Evolutionary conservation across 2,329 filamentous ascomycete genomes (phyloP).

Genomic region (Cytospora piceicola): DNA sequence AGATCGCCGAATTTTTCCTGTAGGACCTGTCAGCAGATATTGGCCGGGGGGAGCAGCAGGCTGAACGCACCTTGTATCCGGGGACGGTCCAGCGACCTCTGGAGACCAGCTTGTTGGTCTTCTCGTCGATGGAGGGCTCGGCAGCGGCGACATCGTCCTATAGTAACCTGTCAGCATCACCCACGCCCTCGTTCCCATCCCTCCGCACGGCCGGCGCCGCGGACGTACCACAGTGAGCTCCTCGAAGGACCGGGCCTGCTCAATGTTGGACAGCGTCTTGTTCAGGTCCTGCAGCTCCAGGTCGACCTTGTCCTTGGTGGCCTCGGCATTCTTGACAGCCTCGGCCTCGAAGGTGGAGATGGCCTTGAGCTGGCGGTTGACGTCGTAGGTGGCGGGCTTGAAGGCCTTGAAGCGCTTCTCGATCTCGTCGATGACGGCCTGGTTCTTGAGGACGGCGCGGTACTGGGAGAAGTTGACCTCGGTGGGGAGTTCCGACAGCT

Average conservation of each 20-base stretch:
- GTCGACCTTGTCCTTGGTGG: slow-evolving; percentile 95
- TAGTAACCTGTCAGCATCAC: slow-evolving; percentile 38
- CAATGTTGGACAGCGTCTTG: slow-evolving; percentile 96
- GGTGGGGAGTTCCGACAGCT: slow-evolving; percentile 82
- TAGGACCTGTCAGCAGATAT: slow-evolving; percentile 49
- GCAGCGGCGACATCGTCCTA: slow-evolving; percentile 94
- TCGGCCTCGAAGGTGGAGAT: slow-evolving; percentile 98
- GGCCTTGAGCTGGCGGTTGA: slow-evolving; percentile 91
- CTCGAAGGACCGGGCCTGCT: slow-evolving; percentile 92
- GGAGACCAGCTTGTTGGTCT: slow-evolving; percentile 90
- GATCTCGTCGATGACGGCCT: slow-evolving; percentile 92
- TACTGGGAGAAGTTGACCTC: slow-evolving; percentile 93
- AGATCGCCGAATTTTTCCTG: slow-evolving; percentile 99
- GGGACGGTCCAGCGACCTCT: slow-evolving; percentile 98
- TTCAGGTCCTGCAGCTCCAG: slow-evolving; percentile 91
- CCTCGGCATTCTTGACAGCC: slow-evolving; percentile 94
- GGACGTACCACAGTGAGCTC: slow-evolving; percentile 93
- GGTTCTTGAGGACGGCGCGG: slow-evolving; percentile 93
- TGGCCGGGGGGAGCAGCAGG: not conserved
- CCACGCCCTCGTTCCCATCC: slow-evolving; percentile 15
- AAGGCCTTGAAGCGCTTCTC: slow-evolving; percentile 93
- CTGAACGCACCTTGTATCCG: slow-evolving; percentile 86
- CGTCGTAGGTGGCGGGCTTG: slow-evolving; percentile 92
- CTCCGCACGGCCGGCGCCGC: slow-evolving; percentile 22
- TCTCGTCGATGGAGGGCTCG: slow-evolving; percentile 96